Evolutionary conservation across 257 asterid genomes (phyloP).

Genomic region (Solanum sparsipilum): DNA sequence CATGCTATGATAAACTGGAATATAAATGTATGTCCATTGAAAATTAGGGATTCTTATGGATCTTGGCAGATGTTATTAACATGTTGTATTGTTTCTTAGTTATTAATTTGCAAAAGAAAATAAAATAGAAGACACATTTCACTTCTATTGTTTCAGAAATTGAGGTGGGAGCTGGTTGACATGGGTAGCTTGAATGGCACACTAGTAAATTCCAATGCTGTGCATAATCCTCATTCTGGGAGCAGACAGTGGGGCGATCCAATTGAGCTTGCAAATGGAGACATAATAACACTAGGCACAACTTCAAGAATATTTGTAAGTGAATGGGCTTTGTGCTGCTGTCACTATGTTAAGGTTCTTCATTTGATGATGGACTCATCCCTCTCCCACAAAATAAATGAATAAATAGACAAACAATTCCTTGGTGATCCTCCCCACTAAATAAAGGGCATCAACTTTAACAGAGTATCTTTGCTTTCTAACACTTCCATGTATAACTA

Average conservation of each 20-base stretch:
- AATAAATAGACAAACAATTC: neutral
- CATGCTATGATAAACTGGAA: slow-evolving; percentile 92
- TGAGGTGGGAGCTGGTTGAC: slow-evolving; percentile 94
- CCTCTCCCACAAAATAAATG: neutral
- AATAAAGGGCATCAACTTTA: neutral
- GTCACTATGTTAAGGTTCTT: neutral
- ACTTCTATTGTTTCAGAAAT: slow-evolving; percentile 37
- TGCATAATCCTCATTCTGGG: slow-evolving; percentile 49
- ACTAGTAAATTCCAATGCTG: slow-evolving; percentile 50
- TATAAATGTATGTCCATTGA: slow-evolving; percentile 40
- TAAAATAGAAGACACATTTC: neutral
- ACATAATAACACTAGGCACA: slow-evolving; percentile 73
- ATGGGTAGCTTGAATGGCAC: slow-evolving; percentile 98
- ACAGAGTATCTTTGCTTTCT: neutral
- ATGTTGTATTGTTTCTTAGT: slow-evolving; percentile 7
- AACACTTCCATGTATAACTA: neutral
- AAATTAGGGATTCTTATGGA: slow-evolving; percentile 3
- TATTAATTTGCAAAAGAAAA: neutral
- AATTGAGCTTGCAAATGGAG: slow-evolving; percentile 62
- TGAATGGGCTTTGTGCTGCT: neutral
- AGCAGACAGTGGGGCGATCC: slow-evolving; percentile 76
- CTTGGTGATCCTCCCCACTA: neutral
- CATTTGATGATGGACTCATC: neutral
- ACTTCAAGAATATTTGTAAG: slow-evolving; percentile 61
- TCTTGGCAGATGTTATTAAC: neutral